These are phyloP conservation scores for Stagonosporopsis chrysanthemi DNA, from an alignment of 2,329 filamentous ascomycete species.

Conservation along the genomic window DNA sequence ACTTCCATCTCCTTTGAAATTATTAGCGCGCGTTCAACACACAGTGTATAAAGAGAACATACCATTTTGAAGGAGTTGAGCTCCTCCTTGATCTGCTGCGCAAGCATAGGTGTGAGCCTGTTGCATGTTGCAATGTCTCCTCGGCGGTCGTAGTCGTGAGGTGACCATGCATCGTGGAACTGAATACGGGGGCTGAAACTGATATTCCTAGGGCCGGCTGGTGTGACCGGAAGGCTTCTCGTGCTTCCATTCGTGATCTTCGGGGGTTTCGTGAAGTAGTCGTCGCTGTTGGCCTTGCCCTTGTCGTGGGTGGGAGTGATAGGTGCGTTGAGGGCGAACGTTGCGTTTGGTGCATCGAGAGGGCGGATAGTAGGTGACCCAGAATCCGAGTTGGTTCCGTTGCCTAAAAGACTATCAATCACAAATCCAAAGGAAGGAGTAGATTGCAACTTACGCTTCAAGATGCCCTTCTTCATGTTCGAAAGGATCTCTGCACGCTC, in stretches of 20 bases:
- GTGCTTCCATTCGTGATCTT: slow-evolving; percentile 74
- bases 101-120: slow-evolving; percentile 92
- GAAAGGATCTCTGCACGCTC: slow-evolving; percentile 92
- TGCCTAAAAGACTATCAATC: slow-evolving; percentile 43
- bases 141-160: slow-evolving; percentile 92
- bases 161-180: slow-evolving; percentile 96
- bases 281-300: slow-evolving; percentile 64
- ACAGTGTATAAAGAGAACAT: slow-evolving; percentile 42
- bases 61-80: slow-evolving; percentile 99
- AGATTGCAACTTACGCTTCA: slow-evolving; percentile 73
- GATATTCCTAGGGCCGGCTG: slow-evolving; percentile 70
- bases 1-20: slow-evolving; percentile 92
- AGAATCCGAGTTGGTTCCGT: slow-evolving; percentile 66
- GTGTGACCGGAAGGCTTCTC: slow-evolving; percentile 82
- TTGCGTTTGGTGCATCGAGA: slow-evolving; percentile 67
- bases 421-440: background rate
- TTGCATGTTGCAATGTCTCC: slow-evolving; percentile 98
- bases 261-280: slow-evolving; percentile 85
- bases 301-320: slow-evolving; percentile 83
- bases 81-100: slow-evolving; percentile 99
- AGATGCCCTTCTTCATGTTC: slow-evolving; percentile 91
- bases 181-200: slow-evolving; percentile 90
- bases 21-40: slow-evolving; percentile 50
- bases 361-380: slow-evolving; percentile 73
- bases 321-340: slow-evolving; percentile 83